Percentiles rank a stretch among this genome's conserved stretches.
Conservation (phyloP, 192 early-diverging fungal species). For the Linnemannia hyalina region DNA sequence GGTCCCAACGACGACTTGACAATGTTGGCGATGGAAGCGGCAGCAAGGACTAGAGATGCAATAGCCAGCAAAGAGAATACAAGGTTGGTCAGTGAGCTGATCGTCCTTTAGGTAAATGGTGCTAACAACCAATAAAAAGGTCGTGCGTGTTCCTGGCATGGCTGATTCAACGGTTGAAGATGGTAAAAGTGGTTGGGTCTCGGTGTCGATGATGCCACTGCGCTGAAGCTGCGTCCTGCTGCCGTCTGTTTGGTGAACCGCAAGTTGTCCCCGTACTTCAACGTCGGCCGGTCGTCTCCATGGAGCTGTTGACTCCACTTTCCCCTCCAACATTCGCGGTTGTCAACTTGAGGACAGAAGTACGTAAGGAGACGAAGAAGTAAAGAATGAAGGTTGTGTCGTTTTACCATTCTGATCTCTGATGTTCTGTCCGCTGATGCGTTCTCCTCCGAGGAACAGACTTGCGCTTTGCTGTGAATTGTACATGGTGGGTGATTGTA, state of each 20-base stretch:
- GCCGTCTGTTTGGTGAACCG: background rate
- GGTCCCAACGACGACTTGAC: constrained; percentile 99
- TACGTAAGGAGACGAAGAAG: no score
- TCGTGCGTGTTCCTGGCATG: background rate
- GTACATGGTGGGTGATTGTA: constrained; percentile 56
- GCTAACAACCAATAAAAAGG: background rate
- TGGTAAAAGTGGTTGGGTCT: background rate
- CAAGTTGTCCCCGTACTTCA: background rate
- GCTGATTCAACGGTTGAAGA: background rate
- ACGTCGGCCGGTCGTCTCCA: background rate
- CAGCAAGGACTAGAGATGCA: constrained; percentile 86
- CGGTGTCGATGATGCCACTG: background rate
- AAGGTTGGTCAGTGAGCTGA: background rate
- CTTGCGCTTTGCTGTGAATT: constrained; percentile 61
- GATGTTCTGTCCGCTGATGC: constrained; percentile 92
- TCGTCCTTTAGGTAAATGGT: background rate
- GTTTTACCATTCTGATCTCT: constrained; percentile 93
- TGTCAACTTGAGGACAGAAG: background rate
- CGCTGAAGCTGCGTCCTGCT: background rate
- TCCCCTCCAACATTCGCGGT: background rate
- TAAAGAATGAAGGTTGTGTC: background rate
- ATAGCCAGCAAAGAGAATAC: background rate
- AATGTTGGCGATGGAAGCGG: constrained; percentile 96
- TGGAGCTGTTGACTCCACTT: background rate
- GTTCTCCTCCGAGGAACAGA: constrained; percentile 88